Evolutionary conservation across 371 early-diverging fungal species (phyloP), one percentile per base, ranked within the genome.

Genomic region (Mortierella sp.): DNA sequence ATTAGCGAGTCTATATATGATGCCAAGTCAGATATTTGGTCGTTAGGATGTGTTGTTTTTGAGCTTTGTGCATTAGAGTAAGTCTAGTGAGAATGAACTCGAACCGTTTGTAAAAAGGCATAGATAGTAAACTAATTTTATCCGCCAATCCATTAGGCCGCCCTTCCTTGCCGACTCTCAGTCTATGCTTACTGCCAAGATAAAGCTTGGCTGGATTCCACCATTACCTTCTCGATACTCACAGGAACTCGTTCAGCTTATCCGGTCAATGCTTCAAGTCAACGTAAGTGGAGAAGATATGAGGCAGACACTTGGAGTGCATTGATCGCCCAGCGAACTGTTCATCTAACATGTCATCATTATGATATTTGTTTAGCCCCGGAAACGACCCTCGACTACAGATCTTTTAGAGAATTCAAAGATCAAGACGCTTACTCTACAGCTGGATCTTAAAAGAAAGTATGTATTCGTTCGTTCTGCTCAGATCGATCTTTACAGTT

Each of bases 1-100:
- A 85, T 92, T 25, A 84, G 81, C 64, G 89, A 88, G 55, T 77
- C 86, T 3, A 48, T 70, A 3, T 92, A 92, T 74, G 89, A 91
- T 62, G 73, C 82, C 4, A 91, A 91, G 64, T 87, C 88, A 0
- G 93, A 92, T 61, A 85, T 92, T 7, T 92, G 93, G 93, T 88
- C 93, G 6, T 66, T 82, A 63, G 92, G 92, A 15, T 92, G 92
- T 64, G 69, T 92, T 7, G 84, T 90, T 7, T 92, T 87, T 74
- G 91, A 92, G 71, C 77, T 92, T 26, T 91, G 91, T 70, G 84
- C 90, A 15, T 66, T 92, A 51, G 86, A 89, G 91, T 90, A 83
- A 58, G 83, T 68, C 12, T 6, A 6, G 18, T 7, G 1, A n/a
- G 7, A 28, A 5, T 18, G 14, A 12, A n/a, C n/a, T 61, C 18